Evolutionary conservation across 495 filamentous ascomycete genomes (phyloP).

Genomic region (Aspergillus indologenus): DNA sequence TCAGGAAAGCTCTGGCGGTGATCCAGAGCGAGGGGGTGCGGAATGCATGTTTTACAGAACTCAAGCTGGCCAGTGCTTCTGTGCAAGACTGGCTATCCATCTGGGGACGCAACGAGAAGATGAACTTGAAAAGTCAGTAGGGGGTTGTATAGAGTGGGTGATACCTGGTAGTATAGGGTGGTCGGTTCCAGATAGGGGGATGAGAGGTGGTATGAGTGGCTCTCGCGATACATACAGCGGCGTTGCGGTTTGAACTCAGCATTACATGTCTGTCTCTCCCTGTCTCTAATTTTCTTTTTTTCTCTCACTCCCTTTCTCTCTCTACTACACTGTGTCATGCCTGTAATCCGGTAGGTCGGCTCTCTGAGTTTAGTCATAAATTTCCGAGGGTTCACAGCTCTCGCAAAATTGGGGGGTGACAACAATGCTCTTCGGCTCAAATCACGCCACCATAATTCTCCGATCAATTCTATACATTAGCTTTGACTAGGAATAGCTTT

Average conservation of each 20-base stretch:
- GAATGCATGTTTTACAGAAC: slow-evolving; percentile 17
- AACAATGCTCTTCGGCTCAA: not conserved
- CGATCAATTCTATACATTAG: not conserved
- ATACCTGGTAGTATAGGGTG: not conserved
- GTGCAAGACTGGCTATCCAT: slow-evolving; percentile 21
- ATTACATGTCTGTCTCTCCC: not conserved
- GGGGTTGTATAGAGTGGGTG: slow-evolving; percentile 31
- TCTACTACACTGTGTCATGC: too few relatives aligned
- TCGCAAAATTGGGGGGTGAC: not conserved
- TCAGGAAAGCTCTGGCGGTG: slow-evolving; percentile 19
- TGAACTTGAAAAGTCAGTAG: slow-evolving; percentile 19
- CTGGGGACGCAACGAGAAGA: slow-evolving; percentile 21
- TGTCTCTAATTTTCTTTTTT: not conserved
- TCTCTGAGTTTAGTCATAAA: not conserved
- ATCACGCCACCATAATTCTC: not conserved
- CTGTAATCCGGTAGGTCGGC: not conserved
- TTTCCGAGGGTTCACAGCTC: not conserved
- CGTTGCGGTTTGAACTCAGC: not conserved
- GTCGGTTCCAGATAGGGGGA: too few relatives aligned
- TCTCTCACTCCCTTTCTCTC: not conserved
- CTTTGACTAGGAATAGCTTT: too few relatives aligned
- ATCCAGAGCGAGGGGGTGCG: slow-evolving; percentile 19
- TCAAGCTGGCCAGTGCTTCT: slow-evolving; percentile 14
- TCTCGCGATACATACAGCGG: not conserved
- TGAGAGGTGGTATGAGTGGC: not conserved